These are phyloP conservation scores for Podila horticola DNA, from an alignment of 192 early-diverging fungal species.

Conservation along the genomic window DNA sequence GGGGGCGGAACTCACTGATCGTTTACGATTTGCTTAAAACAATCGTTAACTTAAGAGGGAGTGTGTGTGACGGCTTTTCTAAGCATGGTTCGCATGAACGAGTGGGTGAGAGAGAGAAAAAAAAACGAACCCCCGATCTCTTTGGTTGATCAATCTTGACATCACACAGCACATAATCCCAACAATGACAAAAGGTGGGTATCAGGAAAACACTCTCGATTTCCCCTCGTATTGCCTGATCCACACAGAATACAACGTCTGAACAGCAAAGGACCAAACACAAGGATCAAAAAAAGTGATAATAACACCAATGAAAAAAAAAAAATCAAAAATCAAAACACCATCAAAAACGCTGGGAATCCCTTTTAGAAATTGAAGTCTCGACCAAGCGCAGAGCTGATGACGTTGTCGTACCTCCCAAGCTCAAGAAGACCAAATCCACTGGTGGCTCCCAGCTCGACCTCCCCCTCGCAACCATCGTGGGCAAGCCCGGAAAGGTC, in stretches of 20 bases:
- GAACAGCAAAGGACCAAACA: neutral
- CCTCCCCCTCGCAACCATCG: constrained; percentile 3
- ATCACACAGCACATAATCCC: neutral
- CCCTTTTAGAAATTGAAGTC: neutral
- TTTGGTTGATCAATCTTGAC: neutral
- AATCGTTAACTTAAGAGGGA: no score
- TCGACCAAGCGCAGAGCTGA: neutral
- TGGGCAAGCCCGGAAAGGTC: constrained; percentile 64
- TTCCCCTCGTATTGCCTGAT: neutral
- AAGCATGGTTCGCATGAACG: no score
- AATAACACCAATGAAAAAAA: neutral
- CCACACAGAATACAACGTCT: neutral
- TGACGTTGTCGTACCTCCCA: neutral
- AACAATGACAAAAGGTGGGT: constrained; percentile 4
- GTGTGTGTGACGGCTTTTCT: no score
- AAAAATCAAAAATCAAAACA: neutral
- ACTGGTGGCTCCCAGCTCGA: neutral
- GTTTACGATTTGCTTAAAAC: no score
- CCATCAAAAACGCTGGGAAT: no score
- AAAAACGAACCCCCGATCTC: no score
- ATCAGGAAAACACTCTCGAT: neutral
- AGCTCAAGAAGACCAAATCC: constrained; percentile 3
- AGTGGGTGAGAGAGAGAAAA: no score
- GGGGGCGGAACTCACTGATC: no score
- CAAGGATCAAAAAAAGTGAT: neutral